Evolutionary conservation across 1,284 basidiomycete genomes (phyloP), one percentile per base, ranked within the genome.

Genomic region (Microbotryum saponariae): DNA sequence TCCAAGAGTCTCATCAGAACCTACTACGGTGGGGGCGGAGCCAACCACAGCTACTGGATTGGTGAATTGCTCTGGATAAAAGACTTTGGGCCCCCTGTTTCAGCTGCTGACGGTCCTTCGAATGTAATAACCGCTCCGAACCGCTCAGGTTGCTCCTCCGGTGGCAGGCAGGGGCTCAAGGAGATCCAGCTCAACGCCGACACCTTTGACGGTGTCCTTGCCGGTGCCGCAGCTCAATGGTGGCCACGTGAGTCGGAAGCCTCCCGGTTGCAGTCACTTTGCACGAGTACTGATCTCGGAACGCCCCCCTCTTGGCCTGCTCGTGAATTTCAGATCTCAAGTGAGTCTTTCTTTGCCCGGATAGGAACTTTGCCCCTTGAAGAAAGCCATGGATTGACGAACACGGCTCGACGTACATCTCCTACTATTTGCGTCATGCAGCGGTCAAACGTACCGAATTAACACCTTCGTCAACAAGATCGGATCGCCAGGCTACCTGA

Each of bases 91-190:
- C 6, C 16, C 14, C 16, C 37, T 8, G 9, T 16, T 42, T 16
- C 37, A 42, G 37, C 37, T 42, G 14, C 37, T 42, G 37, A 42
- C 16, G 14, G 14, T 12, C 37, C 31, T 31, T 42, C 14, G 14
- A 18, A 16, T 42, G 0, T 42, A 10, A 42, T 57, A 53, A 16
- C 21, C 42, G 31, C 31, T 31, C 9, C 31, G 31, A 31, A 31
- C 16, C 14, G 14, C 16, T 18, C 37, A 42, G 68, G 68, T 3
- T 72, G 70, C 63, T 72, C 70, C 3, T 59, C 53, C 1, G 70
- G 70, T 25, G 70, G 70, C 29, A 70, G 69, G 56, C 70, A 72
- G 50, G 70, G 69, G 6, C 33, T 66, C 3, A 62, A 60, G 52
- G 49, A 51, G 42, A 42, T 65, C 2, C 62, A 64, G 55, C 16